Percentiles rank a stretch among this genome's conserved stretches.
phyloP scores from a whole-genome alignment of 169 alveolate genomes.

The Haemoproteus tartakovskyi region DNA sequence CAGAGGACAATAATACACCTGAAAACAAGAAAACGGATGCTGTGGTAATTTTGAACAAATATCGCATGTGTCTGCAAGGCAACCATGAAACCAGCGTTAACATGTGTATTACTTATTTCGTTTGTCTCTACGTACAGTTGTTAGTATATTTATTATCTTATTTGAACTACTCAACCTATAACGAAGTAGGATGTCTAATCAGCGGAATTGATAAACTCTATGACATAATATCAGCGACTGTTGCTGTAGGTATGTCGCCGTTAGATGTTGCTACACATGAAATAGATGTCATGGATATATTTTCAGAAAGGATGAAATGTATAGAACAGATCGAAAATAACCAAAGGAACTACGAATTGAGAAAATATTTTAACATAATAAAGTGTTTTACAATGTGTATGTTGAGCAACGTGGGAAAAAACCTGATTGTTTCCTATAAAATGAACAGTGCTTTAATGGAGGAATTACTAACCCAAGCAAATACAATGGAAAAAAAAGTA shows the following conservation, averaged over 20 bases:
- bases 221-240: constrained; percentile 32
- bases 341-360: constrained; percentile 8
- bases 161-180: constrained; percentile 34
- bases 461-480: constrained; percentile 31
- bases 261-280: not conserved
- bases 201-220: constrained; percentile 43
- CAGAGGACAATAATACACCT: no score
- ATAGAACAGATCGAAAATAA: constrained; percentile 17
- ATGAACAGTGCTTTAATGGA: constrained; percentile 1
- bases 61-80: no score
- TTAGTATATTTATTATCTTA: constrained; percentile 23
- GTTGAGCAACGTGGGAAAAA: constrained; percentile 11
- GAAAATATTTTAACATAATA: constrained; percentile 22
- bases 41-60: no score
- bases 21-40: no score
- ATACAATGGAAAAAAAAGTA: constrained; percentile 43
- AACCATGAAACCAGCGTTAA: no score
- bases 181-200: constrained; percentile 46
- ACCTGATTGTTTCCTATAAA: constrained; percentile 17
- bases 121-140: constrained; percentile 51
- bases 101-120: constrained; percentile 52
- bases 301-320: not conserved
- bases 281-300: not conserved
- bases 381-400: constrained; percentile 49
- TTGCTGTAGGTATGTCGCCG: not conserved